Base-by-base conservation (phyloP, 176 grass and related monocot genomes). In the Leersia perrieri region DNA sequence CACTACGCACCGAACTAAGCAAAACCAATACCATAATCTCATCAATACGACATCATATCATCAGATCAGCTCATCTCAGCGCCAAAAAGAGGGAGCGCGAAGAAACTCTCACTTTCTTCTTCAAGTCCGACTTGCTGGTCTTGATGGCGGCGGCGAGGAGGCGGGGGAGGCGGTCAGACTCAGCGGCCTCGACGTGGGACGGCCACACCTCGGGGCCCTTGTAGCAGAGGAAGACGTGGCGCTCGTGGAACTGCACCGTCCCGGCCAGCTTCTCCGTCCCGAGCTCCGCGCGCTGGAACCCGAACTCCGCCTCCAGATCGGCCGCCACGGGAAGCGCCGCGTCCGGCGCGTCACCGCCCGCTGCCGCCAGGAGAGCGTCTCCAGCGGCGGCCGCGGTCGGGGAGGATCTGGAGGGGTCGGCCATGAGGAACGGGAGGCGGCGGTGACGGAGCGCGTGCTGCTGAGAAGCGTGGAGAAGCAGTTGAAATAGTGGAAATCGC, bases 151-250 rank as follows among this genome's bases (percentile, higher is more conserved):
- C 90, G 27, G 91, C 87, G 57, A 99, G 85, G 71, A 91, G 79
- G 81, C 91, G 81, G 8, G 97, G 97, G 42, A 93, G 72, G 75
- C 87, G 84, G 75, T 96, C 97, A 8, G 93, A 93, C 58, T 96
- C 90, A 2, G 93, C 78, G 68, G 87, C 89, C 87, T 99, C 97
- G 58, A 93, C 53, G 84, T 80, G 84, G 35, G 93, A 85, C 15
- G 93, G 91, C 97, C 97, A 99, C 71, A 87, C 84, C 45, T 88
- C 77, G 11, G 97, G 97, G 18, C 73, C 82, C 90, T 99, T 99
- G 88, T 99, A 99, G 60, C 97, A 93, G 38, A 99, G 92, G 87
- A 99, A 93, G 60, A 96, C 86, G 60, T 95, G 92, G 61, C 97
- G 96, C 79, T 93, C 88, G 86, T 95, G 79, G 82, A 79, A 86